These are phyloP conservation scores for Murraya koenigii DNA, from an alignment of 345 rosid species.

Conservation along the genomic window DNA sequence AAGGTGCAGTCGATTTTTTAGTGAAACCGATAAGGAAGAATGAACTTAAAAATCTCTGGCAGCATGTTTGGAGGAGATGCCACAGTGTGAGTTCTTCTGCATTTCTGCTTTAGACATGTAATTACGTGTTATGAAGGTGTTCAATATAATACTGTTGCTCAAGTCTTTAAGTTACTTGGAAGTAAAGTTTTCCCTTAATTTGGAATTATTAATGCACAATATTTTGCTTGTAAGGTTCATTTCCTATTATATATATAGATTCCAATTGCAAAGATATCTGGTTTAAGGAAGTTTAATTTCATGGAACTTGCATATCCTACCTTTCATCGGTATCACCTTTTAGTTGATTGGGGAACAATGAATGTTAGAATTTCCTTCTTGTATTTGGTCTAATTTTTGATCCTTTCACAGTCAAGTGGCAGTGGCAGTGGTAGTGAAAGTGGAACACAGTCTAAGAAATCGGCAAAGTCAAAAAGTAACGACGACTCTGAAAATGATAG, in stretches of 20 bases:
- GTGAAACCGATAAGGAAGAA: conserved; percentile 86
- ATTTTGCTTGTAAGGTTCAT: conserved; percentile 1
- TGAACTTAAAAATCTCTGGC: conserved; percentile 82
- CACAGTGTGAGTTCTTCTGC: conserved; percentile 56
- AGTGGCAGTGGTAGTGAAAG: conserved; percentile 80
- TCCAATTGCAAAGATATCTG: not conserved
- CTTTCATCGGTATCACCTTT: not conserved
- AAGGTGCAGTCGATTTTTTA: conserved; percentile 82
- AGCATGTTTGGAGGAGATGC: conserved; percentile 86
- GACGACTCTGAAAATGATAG: conserved; percentile 44
- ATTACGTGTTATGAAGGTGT: conserved; percentile 3
- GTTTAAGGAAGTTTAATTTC: not conserved
- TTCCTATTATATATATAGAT: not conserved
- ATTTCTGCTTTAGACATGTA: conserved; percentile 15
- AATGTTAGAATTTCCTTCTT: conserved; percentile 2
- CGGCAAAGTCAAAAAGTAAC: conserved; percentile 41
- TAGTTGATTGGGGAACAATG: not conserved
- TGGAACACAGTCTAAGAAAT: conserved; percentile 47
- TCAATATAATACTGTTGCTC: not conserved
- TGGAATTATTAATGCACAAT: not conserved
- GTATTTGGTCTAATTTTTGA: conserved; percentile 13
- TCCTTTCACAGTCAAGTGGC: conserved; percentile 42
- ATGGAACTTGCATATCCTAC: not conserved
- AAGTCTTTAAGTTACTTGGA: not conserved
- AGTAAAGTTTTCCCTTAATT: not conserved